Evolutionary conservation across 1,284 basidiomycete species (phyloP), one percentile per base, ranked within the genome.

Genomic region (Fomitopsis pinicola): DNA sequence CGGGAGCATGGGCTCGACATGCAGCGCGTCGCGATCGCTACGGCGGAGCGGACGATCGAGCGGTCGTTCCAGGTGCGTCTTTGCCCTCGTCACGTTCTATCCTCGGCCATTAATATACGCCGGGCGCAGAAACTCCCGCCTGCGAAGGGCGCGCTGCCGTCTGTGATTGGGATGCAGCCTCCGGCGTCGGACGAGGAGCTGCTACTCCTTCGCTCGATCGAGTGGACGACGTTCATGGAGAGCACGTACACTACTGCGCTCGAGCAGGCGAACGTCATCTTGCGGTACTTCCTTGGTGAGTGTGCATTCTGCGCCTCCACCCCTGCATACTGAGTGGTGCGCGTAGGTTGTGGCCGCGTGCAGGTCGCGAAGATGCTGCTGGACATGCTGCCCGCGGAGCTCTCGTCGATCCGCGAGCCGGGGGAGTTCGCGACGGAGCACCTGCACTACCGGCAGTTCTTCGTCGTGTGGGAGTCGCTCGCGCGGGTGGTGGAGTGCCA

Each of bases 151-250:
- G 80, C 86, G 8, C 78, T 94, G 56, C 89, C 91, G 0, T 81
- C 81, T 1, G 74, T 87, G n/a, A 79, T 83, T 36, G 75, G 76
- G 1, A 64, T 82, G 35, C 85, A 85, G 64, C 76, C 79, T 35
- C 75, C 79, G 0, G 77, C 85, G 0, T 81, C 77, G 1, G 83
- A 85, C 14, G 73, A 75, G 0, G 92, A 97, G 71, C 74, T 80
- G 45, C 76, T 91, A 55, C 80, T 99, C 9, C 82, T 98, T 56
- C 84, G 94, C 9, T 91, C 92, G 0, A 88, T 98, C 61, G 96
- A 98, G 71, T 99, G 97, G 97, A 92, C 97, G 52, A 92, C 87
- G 0, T 92, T 94, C 72, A 79, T 84, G 64, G 83, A 87, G 45
- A 77, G 82, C 19, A 97, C 94, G 1, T 86, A 88, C 64, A 76